A percentile compares a stretch with the other conserved stretches of the same genome.
Evolutionary conservation across 148 eudicot species (phyloP).

Genomic region (Spergularia marina): DNA sequence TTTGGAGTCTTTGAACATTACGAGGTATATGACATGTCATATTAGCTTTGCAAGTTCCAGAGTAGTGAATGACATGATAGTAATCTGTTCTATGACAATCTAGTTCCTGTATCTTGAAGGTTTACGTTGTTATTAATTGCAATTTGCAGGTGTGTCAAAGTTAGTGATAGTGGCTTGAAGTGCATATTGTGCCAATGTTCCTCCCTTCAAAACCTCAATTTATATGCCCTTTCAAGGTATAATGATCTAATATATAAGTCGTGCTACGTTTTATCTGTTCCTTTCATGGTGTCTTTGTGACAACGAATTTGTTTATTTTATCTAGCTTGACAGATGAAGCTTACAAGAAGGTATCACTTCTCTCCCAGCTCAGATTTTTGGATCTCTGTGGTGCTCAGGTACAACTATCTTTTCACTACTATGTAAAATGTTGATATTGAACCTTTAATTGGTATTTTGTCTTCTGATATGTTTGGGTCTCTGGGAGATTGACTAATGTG

Average conservation of each 20-base stretch:
- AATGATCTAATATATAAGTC: neutral
- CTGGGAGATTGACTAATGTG: neutral
- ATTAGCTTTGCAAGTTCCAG: neutral
- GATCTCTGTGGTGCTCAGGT: constrained; percentile 99
- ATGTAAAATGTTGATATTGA: constrained; percentile 1
- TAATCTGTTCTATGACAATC: constrained; percentile 2
- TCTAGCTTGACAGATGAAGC: constrained; percentile 69
- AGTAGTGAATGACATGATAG: neutral
- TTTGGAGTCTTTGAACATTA: constrained; percentile 66
- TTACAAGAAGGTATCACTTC: constrained; percentile 61
- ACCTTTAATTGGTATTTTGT: constrained; percentile 8
- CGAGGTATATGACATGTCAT: constrained; percentile 46
- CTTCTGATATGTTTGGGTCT: constrained; percentile 8
- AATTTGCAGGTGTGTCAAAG: constrained; percentile 75
- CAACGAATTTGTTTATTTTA: constrained; percentile 21
- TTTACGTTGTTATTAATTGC: constrained; percentile 20
- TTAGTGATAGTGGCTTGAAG: constrained; percentile 74
- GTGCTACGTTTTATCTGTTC: neutral
- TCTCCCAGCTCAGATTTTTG: constrained; percentile 62
- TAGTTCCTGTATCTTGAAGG: neutral
- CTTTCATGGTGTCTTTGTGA: neutral
- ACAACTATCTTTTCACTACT: constrained; percentile 17
- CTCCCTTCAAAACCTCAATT: constrained; percentile 66
- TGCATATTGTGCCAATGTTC: constrained; percentile 62
- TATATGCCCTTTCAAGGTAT: constrained; percentile 91